These are phyloP conservation scores for Geopyxis carbonaria DNA, from an alignment of 495 filamentous ascomycete species.

Conservation along the genomic window DNA sequence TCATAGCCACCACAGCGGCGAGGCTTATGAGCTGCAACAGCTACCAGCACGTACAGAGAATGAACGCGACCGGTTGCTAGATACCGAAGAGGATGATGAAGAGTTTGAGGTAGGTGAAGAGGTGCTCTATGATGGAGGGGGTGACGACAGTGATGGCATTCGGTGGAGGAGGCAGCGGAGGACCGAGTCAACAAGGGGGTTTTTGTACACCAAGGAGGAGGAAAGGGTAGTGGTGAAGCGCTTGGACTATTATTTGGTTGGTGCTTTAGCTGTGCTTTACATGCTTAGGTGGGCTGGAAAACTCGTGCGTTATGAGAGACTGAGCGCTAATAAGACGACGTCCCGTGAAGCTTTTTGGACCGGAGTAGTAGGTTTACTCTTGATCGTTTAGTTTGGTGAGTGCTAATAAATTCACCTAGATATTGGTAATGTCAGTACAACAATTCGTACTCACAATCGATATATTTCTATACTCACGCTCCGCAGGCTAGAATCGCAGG, in stretches of 20 bases:
- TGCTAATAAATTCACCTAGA: conserved; percentile 8
- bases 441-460: not conserved
- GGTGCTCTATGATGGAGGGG: conserved; percentile 20
- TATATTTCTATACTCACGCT: conserved; percentile 1
- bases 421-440: conserved; percentile 21
- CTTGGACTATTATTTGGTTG: conserved; percentile 57
- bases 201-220: conserved; percentile 55
- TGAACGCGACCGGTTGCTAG: conserved; percentile 9
- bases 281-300: conserved; percentile 35
- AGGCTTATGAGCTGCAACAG: conserved; percentile 1
- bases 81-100: conserved; percentile 6
- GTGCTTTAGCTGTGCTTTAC: conserved; percentile 68
- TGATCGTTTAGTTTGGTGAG: not conserved
- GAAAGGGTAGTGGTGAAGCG: conserved; percentile 53
- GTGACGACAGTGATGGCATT: conserved; percentile 8
- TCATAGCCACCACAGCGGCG: not conserved
- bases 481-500: conserved; percentile 33
- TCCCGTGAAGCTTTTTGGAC: conserved; percentile 18
- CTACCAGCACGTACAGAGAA: not conserved
- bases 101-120: conserved; percentile 8
- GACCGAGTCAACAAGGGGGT: conserved; percentile 12
- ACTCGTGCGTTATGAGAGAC: not conserved
- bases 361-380: conserved; percentile 20
- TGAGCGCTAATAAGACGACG: not conserved
- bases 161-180: conserved; percentile 6